Base-by-base conservation (phyloP, 78 protist genomes). In the Speleostelium caveatum region DNA sequence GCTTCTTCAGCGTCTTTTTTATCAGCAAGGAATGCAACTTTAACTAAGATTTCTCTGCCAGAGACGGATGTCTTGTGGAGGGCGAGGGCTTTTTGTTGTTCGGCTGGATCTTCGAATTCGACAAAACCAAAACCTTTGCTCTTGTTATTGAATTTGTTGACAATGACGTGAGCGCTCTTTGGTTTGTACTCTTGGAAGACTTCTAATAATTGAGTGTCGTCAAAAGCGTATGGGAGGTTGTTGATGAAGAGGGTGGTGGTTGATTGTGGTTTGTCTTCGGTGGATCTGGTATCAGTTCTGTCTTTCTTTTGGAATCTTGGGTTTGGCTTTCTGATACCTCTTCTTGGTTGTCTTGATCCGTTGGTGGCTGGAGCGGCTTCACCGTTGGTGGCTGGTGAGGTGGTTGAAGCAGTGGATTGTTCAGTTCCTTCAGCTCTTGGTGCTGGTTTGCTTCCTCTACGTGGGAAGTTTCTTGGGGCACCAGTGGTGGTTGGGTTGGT, bases 121-220 rank as follows among this genome's bases (percentile, higher is more conserved):
- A 93, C 96, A 77, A 93, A 93, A 59, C 96, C 96, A 77, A 60
- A 93, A 39, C 96, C 96, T 65, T 60, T 74, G 93, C 77, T 58
- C 36, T 49, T 83, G 73, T 66, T 80, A 65, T 45, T 66, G 39
- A 58, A n/a, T n/a, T 73, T 39, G 68, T 78, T 41, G 86, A 62
- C 10, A 59, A 77, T 76, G 49, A 93, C 87, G 72, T 78, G 93
- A 30, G 96, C 96, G 41, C 71, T n/a, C 80, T 86, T 86, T 76
- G 86, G 87, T 19, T 66, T n/a, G 77, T 42, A 66, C 19, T 87
- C 94, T 73, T 80, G 67, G 88, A 93, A 93, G 62, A 79, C 17
- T 39, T 73, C 78, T 16, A 62, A 59, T 33, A 93, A 72, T 74
- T 69, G 49, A 24, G 33, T 93, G 62, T 93, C 75, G 19, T 55